Conservation (phyloP, 2,329 filamentous ascomycete species). For the Esteya vermicola region DNA sequence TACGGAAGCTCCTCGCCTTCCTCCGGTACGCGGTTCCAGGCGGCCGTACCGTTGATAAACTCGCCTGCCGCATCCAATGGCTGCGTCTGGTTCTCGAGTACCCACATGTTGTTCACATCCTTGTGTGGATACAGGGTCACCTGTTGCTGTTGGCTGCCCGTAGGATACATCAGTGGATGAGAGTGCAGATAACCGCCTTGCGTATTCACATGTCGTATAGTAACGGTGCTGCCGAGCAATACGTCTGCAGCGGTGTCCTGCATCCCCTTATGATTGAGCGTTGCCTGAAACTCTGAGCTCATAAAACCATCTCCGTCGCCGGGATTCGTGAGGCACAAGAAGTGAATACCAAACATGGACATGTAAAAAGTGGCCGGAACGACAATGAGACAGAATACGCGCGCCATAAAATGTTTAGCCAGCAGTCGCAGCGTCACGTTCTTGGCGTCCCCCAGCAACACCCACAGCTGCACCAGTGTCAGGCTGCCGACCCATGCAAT, state of each 20-base stretch:
- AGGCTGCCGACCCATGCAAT: conserved; percentile 94
- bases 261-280: conserved; percentile 93
- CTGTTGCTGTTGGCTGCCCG: conserved; percentile 95
- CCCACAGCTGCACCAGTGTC: conserved; percentile 87
- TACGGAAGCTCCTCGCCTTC: conserved; percentile 27
- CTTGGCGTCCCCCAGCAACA: conserved; percentile 77
- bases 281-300: conserved; percentile 98
- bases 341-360: conserved; percentile 95
- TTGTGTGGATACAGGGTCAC: conserved; percentile 98
- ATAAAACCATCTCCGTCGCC: conserved; percentile 98
- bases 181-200: conserved; percentile 97
- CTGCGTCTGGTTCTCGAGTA: conserved; percentile 92
- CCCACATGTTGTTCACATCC: conserved; percentile 93
- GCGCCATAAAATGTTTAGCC: conserved; percentile 87
- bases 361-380: conserved; percentile 87
- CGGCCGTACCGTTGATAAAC: conserved; percentile 63
- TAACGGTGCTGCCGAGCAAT: conserved; percentile 72
- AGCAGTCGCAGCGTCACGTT: conserved; percentile 75
- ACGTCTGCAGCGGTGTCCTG: conserved; percentile 88
- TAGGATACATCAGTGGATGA: conserved; percentile 93
- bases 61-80: conserved; percentile 64
- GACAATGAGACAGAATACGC: conserved; percentile 79
- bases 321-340: conserved; percentile 81
- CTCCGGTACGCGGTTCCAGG: conserved; percentile 65
- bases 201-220: conserved; percentile 86